A percentile compares a stretch with the other conserved stretches of the same genome.
phyloP scores from a whole-genome alignment of 495 filamentous ascomycete species.

The Penicillium paxilli region DNA sequence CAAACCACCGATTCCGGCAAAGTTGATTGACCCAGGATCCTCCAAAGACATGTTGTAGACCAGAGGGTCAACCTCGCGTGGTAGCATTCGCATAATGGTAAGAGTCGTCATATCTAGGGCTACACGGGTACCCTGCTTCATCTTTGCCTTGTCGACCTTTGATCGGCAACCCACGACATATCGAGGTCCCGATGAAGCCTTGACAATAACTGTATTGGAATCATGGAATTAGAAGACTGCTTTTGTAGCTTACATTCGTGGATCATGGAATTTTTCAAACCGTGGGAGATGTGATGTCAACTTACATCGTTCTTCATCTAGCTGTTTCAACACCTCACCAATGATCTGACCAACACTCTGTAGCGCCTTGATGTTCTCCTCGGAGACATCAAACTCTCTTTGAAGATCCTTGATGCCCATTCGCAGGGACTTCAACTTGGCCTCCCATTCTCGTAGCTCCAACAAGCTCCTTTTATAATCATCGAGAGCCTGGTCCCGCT shows the following conservation, averaged over 20 bases:
- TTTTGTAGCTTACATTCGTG: too few species aligned
- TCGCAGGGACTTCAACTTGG: constrained; percentile 88
- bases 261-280: too few species aligned
- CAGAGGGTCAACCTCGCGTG: constrained; percentile 95
- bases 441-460: constrained; percentile 97
- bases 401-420: constrained; percentile 94
- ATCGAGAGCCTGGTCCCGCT: constrained; percentile 80
- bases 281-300: background rate
- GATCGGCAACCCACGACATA: constrained; percentile 99
- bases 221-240: too few species aligned
- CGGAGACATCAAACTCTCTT: constrained; percentile 92
- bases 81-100: constrained; percentile 99
- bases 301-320: constrained; percentile 97
- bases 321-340: constrained; percentile 96
- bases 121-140: constrained; percentile 97
- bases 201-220: constrained; percentile 74
- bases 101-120: constrained; percentile 99
- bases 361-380: constrained; percentile 99
- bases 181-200: constrained; percentile 94
- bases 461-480: constrained; percentile 90
- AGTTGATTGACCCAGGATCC: constrained; percentile 96
- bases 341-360: constrained; percentile 99
- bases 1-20: constrained; percentile 96
- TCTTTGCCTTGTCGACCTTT: constrained; percentile 93
- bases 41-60: constrained; percentile 99